phyloP scores from a whole-genome alignment of 2,329 filamentous ascomycete genomes.

The Chrysoporthe puriensis region DNA sequence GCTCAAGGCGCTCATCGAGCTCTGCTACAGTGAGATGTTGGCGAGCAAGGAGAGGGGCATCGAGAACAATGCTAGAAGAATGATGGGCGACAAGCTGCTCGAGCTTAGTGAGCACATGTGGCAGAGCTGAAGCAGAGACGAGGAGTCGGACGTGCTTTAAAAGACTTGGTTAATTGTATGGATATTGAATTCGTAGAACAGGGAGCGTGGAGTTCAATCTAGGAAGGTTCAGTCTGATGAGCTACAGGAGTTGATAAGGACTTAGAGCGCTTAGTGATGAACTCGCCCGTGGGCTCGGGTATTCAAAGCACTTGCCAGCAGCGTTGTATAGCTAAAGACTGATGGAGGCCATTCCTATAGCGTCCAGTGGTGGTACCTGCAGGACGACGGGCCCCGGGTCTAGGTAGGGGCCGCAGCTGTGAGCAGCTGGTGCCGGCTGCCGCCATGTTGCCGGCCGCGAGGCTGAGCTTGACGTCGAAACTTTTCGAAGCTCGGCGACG shows the following conservation, averaged over 20 bases:
- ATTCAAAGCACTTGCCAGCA: too few species aligned
- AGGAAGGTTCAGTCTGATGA: not conserved
- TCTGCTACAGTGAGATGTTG: slow-evolving; percentile 70
- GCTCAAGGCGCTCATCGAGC: slow-evolving; percentile 66
- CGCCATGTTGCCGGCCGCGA: slow-evolving; percentile 11
- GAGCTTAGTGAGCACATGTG: slow-evolving; percentile 75
- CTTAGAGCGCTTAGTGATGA: too few species aligned
- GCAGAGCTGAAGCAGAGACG: slow-evolving; percentile 49
- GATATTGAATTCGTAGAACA: not conserved
- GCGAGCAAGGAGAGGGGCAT: slow-evolving; percentile 70
- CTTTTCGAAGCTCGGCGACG: slow-evolving; percentile 27
- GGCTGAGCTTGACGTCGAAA: slow-evolving; percentile 12
- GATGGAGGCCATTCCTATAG: too few species aligned
- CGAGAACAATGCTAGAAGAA: slow-evolving; percentile 66
- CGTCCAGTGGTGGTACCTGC: too few species aligned
- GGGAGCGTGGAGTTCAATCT: not conserved
- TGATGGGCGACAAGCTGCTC: slow-evolving; percentile 71
- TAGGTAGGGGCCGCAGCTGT: not conserved
- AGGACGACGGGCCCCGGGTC: not conserved
- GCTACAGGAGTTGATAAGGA: too few species aligned
- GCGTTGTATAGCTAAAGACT: too few species aligned
- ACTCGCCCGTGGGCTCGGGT: too few species aligned
- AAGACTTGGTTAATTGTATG: not conserved
- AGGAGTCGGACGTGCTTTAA: not conserved
- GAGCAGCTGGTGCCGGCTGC: not conserved